Evolutionary conservation across 2,329 filamentous ascomycete genomes (phyloP).

Genomic region (Fusarium verrucosum): DNA sequence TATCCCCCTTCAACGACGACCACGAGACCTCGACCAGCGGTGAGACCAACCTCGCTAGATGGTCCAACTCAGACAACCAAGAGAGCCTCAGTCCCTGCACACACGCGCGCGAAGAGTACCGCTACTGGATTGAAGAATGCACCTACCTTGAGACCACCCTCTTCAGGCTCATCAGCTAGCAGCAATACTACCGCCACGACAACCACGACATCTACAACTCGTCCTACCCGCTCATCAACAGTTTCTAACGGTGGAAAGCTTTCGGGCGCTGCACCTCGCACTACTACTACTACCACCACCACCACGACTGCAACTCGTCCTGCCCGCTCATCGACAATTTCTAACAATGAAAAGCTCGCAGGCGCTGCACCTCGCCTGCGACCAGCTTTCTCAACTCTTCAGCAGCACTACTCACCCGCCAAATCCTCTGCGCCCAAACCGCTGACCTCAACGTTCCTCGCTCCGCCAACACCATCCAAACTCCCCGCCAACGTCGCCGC

Average conservation of each 20-base stretch:
- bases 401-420: conserved; percentile 74
- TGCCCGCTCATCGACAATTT: conserved; percentile 23
- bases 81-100: conserved; percentile 31
- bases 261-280: conserved; percentile 43
- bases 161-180: conserved; percentile 38
- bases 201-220: too few relatives aligned
- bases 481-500: conserved; percentile 67
- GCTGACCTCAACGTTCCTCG: conserved; percentile 65
- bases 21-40: conserved; percentile 42
- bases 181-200: conserved; percentile 32
- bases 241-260: conserved; percentile 32
- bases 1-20: conserved; percentile 50
- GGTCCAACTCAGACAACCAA: conserved; percentile 35
- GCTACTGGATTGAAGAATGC: conserved; percentile 43
- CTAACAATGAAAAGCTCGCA: conserved; percentile 32
- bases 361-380: conserved; percentile 51
- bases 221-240: conserved; percentile 26
- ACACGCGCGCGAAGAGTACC: conserved; percentile 49
- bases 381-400: conserved; percentile 68
- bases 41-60: conserved; percentile 48
- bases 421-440: conserved; percentile 70
- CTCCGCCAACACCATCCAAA: conserved; percentile 69
- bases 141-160: conserved; percentile 47
- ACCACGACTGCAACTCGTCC: conserved; percentile 31
- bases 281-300: conserved; percentile 36